These are phyloP conservation scores for Aegilops speltoides DNA, from an alignment of 176 grass and related monocot genomes.

Conservation along the genomic window DNA sequence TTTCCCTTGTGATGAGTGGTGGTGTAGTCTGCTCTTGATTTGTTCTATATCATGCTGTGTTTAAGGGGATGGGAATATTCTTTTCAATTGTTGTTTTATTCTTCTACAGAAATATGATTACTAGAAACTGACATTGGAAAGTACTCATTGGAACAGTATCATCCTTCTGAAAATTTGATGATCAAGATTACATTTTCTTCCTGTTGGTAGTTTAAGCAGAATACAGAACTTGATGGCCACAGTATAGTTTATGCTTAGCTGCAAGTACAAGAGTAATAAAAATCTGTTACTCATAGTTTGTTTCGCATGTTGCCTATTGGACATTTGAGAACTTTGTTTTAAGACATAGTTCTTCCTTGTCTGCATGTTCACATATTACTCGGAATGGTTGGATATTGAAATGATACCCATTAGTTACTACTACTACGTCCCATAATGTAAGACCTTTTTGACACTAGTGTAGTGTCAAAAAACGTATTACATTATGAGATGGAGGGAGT, in stretches of 20 bases:
- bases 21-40: not conserved
- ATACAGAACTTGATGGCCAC: not conserved
- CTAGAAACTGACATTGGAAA: not conserved
- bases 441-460: too few species aligned
- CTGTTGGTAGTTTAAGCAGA: not conserved
- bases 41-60: not conserved
- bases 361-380: constrained; percentile 4
- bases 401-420: not conserved
- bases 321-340: not conserved
- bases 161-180: not conserved
- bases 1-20: not conserved
- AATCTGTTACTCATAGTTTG: not conserved
- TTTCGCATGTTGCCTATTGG: not conserved
- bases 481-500: too few species aligned
- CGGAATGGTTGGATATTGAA: not conserved
- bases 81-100: not conserved
- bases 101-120: not conserved
- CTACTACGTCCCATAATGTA: not conserved
- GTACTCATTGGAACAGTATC: not conserved
- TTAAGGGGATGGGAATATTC: not conserved
- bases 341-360: not conserved
- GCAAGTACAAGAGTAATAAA: not conserved
- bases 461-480: too few species aligned
- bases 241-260: constrained; percentile 7
- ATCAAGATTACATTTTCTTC: not conserved